Conservation (phyloP, 768 basidiomycete genomes). For the Pleurotus citrinopileatus region DNA sequence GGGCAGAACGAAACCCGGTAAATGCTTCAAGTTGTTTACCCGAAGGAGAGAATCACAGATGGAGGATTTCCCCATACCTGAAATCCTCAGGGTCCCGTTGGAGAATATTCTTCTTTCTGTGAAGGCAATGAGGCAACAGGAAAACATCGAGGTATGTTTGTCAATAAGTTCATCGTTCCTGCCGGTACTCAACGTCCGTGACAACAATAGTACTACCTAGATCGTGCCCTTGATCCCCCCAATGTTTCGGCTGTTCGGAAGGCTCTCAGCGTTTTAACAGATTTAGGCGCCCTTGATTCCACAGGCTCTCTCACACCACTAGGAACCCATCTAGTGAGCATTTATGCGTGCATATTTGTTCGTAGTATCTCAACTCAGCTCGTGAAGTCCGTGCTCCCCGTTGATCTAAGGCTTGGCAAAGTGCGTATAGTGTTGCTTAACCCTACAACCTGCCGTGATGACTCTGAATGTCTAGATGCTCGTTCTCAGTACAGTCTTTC, state of each 20-base stretch:
- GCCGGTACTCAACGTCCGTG: conserved; percentile 3
- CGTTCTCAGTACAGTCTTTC: conserved; percentile 78
- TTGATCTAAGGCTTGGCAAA: conserved; percentile 87
- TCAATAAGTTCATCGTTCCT: conserved; percentile 10
- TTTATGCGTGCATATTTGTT: neutral
- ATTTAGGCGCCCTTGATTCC: conserved; percentile 74
- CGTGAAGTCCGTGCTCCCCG: conserved; percentile 72
- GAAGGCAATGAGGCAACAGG: conserved; percentile 74
- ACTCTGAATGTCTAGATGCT: conserved; percentile 64
- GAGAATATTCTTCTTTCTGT: conserved; percentile 80
- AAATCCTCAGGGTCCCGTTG: conserved; percentile 84
- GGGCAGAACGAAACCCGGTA: conserved; percentile 77
- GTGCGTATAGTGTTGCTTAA: conserved; percentile 30
- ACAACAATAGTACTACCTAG: conserved; percentile 59
- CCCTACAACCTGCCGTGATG: neutral
- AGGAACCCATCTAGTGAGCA: conserved; percentile 70
- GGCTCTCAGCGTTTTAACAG: conserved; percentile 69
- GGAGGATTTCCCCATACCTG: conserved; percentile 75
- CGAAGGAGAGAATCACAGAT: conserved; percentile 66
- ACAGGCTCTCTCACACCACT: conserved; percentile 72
- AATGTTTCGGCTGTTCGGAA: conserved; percentile 69
- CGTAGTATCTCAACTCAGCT: neutral
- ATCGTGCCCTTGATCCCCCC: conserved; percentile 83
- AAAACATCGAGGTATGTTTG: conserved; percentile 65
- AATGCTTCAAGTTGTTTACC: conserved; percentile 89